Base-by-base conservation (phyloP, 495 filamentous ascomycete species). In the Astrocystis sublimbata region DNA sequence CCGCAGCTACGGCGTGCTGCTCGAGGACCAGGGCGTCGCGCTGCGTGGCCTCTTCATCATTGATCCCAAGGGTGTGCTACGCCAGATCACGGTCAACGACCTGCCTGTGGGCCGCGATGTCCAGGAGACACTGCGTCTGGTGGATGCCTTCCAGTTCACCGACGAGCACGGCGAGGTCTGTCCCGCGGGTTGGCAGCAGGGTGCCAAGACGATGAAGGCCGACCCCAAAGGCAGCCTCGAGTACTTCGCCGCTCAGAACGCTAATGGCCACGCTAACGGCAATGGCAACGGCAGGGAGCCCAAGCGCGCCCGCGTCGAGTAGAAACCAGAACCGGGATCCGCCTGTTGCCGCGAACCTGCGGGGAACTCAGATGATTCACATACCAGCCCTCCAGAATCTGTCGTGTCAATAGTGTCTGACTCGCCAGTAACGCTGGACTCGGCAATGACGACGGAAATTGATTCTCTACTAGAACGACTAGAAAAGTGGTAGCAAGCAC, bases 21-120 rank as follows among this genome's bases (percentile, higher is more conserved):
- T 84, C 40, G 83, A 85, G 66, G 81, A 83, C 12, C 77, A 81
- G 60, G 83, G 83, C 31, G 74, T 86, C 58, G 80, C 84, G 43
- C 78, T 85, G 33, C 72, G 83, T 12, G 83, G 82, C n/a, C 73
- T 85, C 31, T 86, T 86, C 73, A 74, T 86, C 64, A 85, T 86
- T 65, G 83, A 86, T 66, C 83, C 83, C 24, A 78, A 80, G 67
- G 81, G 81, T 31, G 69, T 79, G 6, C 68, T 86, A 6, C 70
- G 84, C 41, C 79, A 84, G 79, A 84, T 85, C 64, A 85, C 83
- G 58, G 76, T 85, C 73, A 85, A 85, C 73, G 83, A 86, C 63
- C 73, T 83, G 8, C 80, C 82, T 38, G 84, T 86, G 57, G 83
- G 83, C 47, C 83, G 83, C 65, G 75, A 78, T 36, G 83, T 86